A percentile compares a stretch with the other conserved stretches of the same genome.
Conservation (phyloP, 2,329 filamentous ascomycete species). For the Ilyonectria sp. region DNA sequence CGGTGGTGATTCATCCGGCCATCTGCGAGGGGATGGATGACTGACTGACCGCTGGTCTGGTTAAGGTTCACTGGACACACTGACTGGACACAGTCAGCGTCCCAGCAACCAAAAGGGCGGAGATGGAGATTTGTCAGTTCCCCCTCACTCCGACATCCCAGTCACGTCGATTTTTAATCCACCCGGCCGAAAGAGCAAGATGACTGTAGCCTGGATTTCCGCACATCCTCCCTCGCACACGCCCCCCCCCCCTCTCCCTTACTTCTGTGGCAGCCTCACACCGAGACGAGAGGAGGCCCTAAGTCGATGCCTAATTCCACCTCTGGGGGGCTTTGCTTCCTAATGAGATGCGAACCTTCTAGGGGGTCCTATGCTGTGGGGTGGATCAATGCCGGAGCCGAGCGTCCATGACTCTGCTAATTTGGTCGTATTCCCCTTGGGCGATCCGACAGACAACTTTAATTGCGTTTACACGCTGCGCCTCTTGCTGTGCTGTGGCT, state of each 20-base stretch:
- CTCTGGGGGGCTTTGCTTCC: slow-evolving; percentile 11
- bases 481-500: background rate
- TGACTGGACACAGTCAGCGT: slow-evolving; percentile 19
- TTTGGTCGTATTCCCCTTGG: background rate
- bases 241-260: background rate
- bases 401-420: slow-evolving; percentile 9
- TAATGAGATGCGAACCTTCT: slow-evolving; percentile 29
- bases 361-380: slow-evolving; percentile 13
- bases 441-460: background rate
- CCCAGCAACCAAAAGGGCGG: slow-evolving; percentile 26
- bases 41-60: slow-evolving; percentile 29
- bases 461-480: slow-evolving; percentile 2
- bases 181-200: slow-evolving; percentile 9
- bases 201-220: background rate
- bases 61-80: slow-evolving; percentile 22
- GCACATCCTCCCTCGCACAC: background rate
- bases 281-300: slow-evolving; percentile 7
- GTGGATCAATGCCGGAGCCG: background rate
- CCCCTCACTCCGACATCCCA: slow-evolving; percentile 13
- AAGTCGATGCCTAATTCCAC: slow-evolving; percentile 22
- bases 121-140: slow-evolving; percentile 25
- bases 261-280: background rate
- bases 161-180: slow-evolving; percentile 8
- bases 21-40: background rate
- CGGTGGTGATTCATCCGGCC: slow-evolving; percentile 12